Evolutionary conservation across 306 rosid species (phyloP).

Genomic region (Vigna hirtella): DNA sequence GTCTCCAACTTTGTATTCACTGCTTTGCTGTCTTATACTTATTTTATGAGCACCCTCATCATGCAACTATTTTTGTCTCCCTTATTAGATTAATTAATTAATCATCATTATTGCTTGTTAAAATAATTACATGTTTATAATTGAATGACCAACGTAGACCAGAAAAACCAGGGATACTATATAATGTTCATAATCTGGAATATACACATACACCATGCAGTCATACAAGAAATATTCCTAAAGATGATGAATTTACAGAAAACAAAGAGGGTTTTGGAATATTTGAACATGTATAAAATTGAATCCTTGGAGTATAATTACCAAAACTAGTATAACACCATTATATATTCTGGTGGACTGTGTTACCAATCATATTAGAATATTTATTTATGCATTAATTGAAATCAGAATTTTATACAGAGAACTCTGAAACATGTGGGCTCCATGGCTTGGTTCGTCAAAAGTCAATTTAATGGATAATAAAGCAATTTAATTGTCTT

Average conservation of each 20-base stretch:
- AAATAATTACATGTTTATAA: conserved; percentile 33
- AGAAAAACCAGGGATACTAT: background rate
- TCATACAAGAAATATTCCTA: conserved; percentile 53
- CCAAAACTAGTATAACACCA: conserved; percentile 17
- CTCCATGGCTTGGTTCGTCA: conserved; percentile 47
- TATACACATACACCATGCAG: conserved; percentile 48
- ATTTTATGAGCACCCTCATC: background rate
- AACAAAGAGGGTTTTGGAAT: conserved; percentile 50
- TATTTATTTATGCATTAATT: background rate
- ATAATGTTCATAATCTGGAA: conserved; percentile 14
- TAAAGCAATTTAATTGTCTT: conserved; percentile 45
- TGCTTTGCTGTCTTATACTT: conserved; percentile 33
- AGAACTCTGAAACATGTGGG: conserved; percentile 44
- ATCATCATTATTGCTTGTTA: background rate
- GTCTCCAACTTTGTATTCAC: conserved; percentile 23
- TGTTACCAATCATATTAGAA: conserved; percentile 13
- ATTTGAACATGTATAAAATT: conserved; percentile 38
- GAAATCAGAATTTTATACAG: background rate
- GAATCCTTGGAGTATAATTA: conserved; percentile 25
- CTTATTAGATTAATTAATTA: conserved; percentile 24
- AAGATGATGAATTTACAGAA: conserved; percentile 41
- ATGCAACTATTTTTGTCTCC: conserved; percentile 35
- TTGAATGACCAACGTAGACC: background rate
- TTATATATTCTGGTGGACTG: conserved; percentile 47
- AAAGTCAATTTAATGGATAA: conserved; percentile 49